Evolutionary conservation across 345 rosid species (phyloP).

Genomic region (Lenwebbia sp.): DNA sequence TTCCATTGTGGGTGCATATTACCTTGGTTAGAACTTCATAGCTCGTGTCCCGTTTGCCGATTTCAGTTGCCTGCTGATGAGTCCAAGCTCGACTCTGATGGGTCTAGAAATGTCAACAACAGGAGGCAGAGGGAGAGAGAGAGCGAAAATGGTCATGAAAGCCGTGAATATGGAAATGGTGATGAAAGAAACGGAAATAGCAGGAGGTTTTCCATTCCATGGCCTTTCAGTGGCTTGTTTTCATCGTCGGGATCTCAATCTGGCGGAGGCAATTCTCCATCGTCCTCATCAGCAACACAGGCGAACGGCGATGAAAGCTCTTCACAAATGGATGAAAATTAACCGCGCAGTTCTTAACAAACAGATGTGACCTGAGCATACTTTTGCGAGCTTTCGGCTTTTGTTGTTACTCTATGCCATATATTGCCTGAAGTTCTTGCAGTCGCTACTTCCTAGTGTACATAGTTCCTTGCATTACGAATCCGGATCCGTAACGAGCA

Average conservation of each 20-base stretch:
- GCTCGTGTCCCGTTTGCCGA: constrained; percentile 90
- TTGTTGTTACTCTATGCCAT: background rate
- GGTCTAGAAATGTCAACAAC: constrained; percentile 12
- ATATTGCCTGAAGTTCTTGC: background rate
- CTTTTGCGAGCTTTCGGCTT: background rate
- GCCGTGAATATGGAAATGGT: constrained; percentile 40
- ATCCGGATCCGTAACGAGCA: background rate
- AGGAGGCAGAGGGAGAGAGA: constrained; percentile 13
- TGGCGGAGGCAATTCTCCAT: constrained; percentile 27
- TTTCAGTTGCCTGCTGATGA: constrained; percentile 67
- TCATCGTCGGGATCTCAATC: constrained; percentile 48
- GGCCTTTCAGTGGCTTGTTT: constrained; percentile 81
- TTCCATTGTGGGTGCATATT: constrained; percentile 62
- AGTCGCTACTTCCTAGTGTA: background rate
- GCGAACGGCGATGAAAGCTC: constrained; percentile 16
- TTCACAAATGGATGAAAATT: constrained; percentile 23
- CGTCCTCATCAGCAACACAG: constrained; percentile 21
- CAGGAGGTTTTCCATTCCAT: constrained; percentile 62
- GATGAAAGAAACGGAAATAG: constrained; percentile 44
- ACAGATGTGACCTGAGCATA: background rate
- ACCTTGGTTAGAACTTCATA: constrained; percentile 93
- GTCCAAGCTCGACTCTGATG: constrained; percentile 39
- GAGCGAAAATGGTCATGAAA: background rate
- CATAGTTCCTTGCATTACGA: background rate
- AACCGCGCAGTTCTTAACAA: background rate